Base-by-base conservation (phyloP, 148 eudicot species). In the Rheum nobile region DNA sequence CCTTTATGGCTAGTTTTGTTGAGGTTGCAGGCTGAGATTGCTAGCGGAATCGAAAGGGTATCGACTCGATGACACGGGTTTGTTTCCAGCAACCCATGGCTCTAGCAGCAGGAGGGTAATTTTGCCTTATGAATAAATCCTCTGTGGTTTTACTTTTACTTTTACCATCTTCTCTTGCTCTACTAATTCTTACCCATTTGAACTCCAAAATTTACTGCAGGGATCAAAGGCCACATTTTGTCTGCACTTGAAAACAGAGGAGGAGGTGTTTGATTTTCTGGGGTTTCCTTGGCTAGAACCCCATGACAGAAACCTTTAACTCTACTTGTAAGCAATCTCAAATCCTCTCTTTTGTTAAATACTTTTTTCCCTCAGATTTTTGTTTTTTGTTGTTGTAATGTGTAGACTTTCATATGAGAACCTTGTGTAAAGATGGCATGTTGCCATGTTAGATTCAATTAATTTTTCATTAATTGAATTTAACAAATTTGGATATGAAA, bases 211-310 rank as follows among this genome's bases (percentile, higher is more conserved):
- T 26, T 9, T 32, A 50, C 3, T 65, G 72, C 85, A 95, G 97
- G 92, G 91, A 22, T 37, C 83, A 61, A 89, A 80, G 76, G 90
- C 85, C 21, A 79, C 77, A 46, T 76, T 84, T 52, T 88, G 89
- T 78, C 79, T 91, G 86, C 91, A 86, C 79, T 87, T 95, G 71
- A 82, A 80, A 70, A 85, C 96, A 21, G 99, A 95, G 71, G 87
- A 80, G 75, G 89, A 95, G 72, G 97, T 91, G 80, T 95, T 95
- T 54, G 90, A 91, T 32, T 95, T 91, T 79, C 89, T 95, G 10
- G 97, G 89, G 42, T 95, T 87, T 78, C 92, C 92, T 9, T 87
- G 92, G 90, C 82, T 90, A 42, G 92, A 95, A 75, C 99, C 99
- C n/a, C 86, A 90, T 68, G 90, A 90, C 79, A 85, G 99, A 85